Percentiles rank a stretch among this genome's conserved stretches.
Conservation (phyloP, 192 early-diverging fungal species). For the Kickxella alabastrina region DNA sequence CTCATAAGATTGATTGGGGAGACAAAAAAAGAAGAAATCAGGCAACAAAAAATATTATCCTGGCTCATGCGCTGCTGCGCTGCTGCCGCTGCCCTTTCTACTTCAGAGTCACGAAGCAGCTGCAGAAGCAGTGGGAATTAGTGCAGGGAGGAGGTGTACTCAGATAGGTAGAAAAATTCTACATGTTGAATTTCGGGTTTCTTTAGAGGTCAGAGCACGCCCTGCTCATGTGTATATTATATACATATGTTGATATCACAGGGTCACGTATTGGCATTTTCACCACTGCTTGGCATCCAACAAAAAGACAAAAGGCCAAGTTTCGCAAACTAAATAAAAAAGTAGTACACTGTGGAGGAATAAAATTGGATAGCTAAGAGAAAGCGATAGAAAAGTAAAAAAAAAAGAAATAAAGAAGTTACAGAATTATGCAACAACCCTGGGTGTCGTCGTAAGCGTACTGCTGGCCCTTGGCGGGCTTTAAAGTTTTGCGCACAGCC, state of each 20-base stretch:
- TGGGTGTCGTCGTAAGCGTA: slow-evolving; percentile 12
- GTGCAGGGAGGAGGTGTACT: too few species aligned
- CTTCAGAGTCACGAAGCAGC: neutral
- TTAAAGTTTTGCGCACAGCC: slow-evolving; percentile 48
- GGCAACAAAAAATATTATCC: neutral
- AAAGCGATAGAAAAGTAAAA: neutral
- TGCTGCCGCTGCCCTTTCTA: neutral
- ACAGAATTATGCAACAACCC: slow-evolving; percentile 32
- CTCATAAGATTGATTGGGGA: neutral
- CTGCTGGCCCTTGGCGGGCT: slow-evolving; percentile 10
- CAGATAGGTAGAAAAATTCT: too few species aligned
- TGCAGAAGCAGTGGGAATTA: too few species aligned
- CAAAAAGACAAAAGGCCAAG: neutral
- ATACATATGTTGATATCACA: too few species aligned
- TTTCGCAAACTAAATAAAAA: neutral
- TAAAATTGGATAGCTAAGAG: neutral
- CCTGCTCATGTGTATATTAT: too few species aligned
- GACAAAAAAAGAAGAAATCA: neutral
- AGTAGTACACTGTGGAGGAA: neutral
- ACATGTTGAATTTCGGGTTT: too few species aligned
- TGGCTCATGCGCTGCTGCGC: neutral
- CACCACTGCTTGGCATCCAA: neutral
- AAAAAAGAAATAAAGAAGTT: too few species aligned
- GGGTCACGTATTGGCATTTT: too few species aligned
- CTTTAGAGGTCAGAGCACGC: too few species aligned